Base-by-base conservation (phyloP, 2,329 filamentous ascomycete genomes). In the Orbilia quercus region DNA sequence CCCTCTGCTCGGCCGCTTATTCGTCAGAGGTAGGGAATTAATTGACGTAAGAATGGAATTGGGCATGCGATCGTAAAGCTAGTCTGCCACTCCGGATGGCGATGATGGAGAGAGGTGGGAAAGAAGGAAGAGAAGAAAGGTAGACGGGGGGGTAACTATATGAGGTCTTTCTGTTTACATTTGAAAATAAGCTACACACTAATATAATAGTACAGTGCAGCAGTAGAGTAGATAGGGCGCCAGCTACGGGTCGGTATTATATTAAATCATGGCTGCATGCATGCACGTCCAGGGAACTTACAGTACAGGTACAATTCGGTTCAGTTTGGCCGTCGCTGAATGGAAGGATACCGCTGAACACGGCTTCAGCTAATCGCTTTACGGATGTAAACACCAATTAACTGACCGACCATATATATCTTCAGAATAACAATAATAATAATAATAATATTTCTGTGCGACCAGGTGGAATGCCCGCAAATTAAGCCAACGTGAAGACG, bases 231-330 rank as follows among this genome's bases (percentile, higher is more conserved):
- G n/a, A n/a, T 18, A 45, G 11, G 18, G 14, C 53, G 22, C 9
- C 20, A 57, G 44, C 36, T 71, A 58, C 66, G 53, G 63, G 63
- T 42, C 45, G 53, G 50, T 45, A 51, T 58, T 47, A 69, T 45
- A 31, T 7, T n/a, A n/a, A n/a, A n/a, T n/a, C n/a, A 23, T 69
- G 55, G 58, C 58, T 71, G 66, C 66, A 71, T 71, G 66, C 66
- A 64, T 71, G 58, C 57, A 63, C 16, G 48, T 14, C 40, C 22
- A 20, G 36, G 55, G 40, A 18, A 14, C 12, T 28, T 34, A 25
- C 50, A 51, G 53, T 48, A 60, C 64, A 62, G 57, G 44, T 62
- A 48, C 55, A n/a, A n/a, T 9, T 18, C 22, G 7, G 14, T 44
- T 9, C 2, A 22, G n/a, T n/a, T n/a, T n/a, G 25, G 38, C 47